A percentile compares a stretch with the other conserved stretches of the same genome.
phyloP scores from a whole-genome alignment of 331 rosid species.

The Malus hybrid region DNA sequence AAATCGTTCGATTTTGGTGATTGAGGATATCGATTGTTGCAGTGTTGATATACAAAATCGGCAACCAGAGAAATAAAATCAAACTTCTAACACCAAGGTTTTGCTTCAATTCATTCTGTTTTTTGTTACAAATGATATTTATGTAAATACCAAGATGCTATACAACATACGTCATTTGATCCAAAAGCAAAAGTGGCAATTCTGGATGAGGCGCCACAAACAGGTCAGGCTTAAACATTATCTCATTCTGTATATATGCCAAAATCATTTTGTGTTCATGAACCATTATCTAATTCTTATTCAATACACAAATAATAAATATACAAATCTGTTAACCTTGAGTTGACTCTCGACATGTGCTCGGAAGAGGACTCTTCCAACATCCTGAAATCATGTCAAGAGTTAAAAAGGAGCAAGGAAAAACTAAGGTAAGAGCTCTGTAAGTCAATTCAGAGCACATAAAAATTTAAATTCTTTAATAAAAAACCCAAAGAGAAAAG shows the following conservation, averaged over 20 bases:
- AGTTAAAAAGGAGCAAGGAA: too few species aligned
- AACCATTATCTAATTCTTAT: neutral
- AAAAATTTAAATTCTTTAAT: too few species aligned
- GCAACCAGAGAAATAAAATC: neutral
- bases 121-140: too few species aligned
- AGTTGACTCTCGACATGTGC: constrained; percentile 99
- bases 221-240: constrained; percentile 91
- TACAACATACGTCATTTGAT: constrained; percentile 71
- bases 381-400: too few species aligned
- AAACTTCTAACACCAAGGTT: neutral
- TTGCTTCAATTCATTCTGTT: neutral
- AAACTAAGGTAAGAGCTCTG: too few species aligned
- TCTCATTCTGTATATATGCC: constrained; percentile 68
- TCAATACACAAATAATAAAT: neutral
- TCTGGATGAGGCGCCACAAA: constrained; percentile 92
- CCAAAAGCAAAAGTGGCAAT: constrained; percentile 77
- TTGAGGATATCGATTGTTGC: constrained; percentile 28
- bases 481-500: too few species aligned
- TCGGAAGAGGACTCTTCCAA: constrained; percentile 74
- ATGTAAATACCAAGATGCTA: constrained; percentile 17
- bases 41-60: neutral
- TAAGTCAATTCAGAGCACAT: too few species aligned
- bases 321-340: constrained; percentile 45
- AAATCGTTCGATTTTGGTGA: constrained; percentile 23
- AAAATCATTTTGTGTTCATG: constrained; percentile 15